These are phyloP conservation scores for Marasmius tenuissimus DNA, from an alignment of 1,284 basidiomycete genomes.

Conservation along the genomic window DNA sequence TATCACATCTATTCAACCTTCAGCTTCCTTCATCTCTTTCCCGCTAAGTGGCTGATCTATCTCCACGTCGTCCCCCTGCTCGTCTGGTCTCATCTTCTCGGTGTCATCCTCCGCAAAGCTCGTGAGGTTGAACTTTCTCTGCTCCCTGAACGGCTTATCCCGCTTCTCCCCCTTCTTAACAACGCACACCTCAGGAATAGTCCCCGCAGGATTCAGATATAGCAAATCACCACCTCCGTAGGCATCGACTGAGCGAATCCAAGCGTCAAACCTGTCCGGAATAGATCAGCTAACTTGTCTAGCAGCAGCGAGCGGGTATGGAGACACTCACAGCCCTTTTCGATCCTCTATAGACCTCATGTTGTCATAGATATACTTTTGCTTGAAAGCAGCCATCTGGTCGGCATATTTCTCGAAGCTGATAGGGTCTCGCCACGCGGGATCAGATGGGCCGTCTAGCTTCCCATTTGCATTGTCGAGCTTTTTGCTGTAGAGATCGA, in stretches of 20 bases:
- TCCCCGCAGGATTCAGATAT: constrained; percentile 71
- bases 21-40: constrained; percentile 64
- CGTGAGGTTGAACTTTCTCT: constrained; percentile 63
- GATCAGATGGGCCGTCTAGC: constrained; percentile 42
- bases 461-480: constrained; percentile 64
- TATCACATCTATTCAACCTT: constrained; percentile 47
- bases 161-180: constrained; percentile 61
- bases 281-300: background rate
- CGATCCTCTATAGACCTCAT: constrained; percentile 85
- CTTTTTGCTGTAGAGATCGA: constrained; percentile 75
- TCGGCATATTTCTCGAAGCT: constrained; percentile 69
- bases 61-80: constrained; percentile 58
- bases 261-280: constrained; percentile 65
- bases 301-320: no score
- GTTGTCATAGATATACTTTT: constrained; percentile 78
- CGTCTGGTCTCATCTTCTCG: constrained; percentile 32
- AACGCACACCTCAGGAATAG: constrained; percentile 66
- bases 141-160: constrained; percentile 65
- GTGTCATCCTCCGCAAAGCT: constrained; percentile 42
- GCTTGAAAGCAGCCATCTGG: constrained; percentile 79
- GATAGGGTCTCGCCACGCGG: constrained; percentile 64
- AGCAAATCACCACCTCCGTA: constrained; percentile 71
- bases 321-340: constrained; percentile 58
- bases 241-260: constrained; percentile 67
- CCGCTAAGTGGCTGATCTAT: constrained; percentile 50